A percentile compares a stretch with the other conserved stretches of the same genome.
phyloP scores from a whole-genome alignment of 2,329 filamentous ascomycete species.

The Talaromyces sp. region DNA sequence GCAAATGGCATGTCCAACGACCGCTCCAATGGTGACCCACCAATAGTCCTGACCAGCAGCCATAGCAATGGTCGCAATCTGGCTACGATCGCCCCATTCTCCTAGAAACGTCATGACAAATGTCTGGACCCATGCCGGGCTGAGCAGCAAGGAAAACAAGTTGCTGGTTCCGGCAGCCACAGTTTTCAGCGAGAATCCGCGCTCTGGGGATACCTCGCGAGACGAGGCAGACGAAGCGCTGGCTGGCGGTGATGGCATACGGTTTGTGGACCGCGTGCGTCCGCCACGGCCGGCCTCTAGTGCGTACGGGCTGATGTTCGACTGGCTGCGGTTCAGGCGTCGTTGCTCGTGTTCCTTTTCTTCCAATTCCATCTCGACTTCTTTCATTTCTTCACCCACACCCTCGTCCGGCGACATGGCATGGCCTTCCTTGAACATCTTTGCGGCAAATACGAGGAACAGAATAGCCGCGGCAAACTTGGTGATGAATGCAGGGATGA shows the following conservation, averaged over 20 bases:
- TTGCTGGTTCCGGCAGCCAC: conserved; percentile 69
- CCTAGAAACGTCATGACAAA: conserved; percentile 99
- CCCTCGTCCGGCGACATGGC: conserved; percentile 86
- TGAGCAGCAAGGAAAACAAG: conserved; percentile 78
- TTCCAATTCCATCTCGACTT: conserved; percentile 88
- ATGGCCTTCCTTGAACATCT: conserved; percentile 78
- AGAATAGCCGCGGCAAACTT: conserved; percentile 78
- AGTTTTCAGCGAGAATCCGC: conserved; percentile 40
- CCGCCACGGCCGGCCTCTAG: conserved; percentile 72
- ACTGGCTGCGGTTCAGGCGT: conserved; percentile 60
- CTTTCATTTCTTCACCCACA: conserved; percentile 94
- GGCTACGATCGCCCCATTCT: conserved; percentile 95
- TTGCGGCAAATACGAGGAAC: conserved; percentile 84
- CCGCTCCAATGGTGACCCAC: conserved; percentile 91
- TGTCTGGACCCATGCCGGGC: conserved; percentile 96
- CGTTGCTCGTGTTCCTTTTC: conserved; percentile 80
- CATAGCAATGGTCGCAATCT: conserved; percentile 99
- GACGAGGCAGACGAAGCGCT: conserved; percentile 73
- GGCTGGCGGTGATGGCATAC: conserved; percentile 73
- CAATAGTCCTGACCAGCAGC: conserved; percentile 97
- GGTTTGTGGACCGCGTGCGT: conserved; percentile 67
- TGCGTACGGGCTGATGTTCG: conserved; percentile 66
- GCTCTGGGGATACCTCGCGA: conserved; percentile 51
- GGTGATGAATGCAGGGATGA: conserved; percentile 87
- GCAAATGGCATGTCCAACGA: conserved; percentile 81